These are phyloP conservation scores for Kodamaea leandrae DNA, from an alignment of 805 yeast species.

Conservation along the genomic window DNA sequence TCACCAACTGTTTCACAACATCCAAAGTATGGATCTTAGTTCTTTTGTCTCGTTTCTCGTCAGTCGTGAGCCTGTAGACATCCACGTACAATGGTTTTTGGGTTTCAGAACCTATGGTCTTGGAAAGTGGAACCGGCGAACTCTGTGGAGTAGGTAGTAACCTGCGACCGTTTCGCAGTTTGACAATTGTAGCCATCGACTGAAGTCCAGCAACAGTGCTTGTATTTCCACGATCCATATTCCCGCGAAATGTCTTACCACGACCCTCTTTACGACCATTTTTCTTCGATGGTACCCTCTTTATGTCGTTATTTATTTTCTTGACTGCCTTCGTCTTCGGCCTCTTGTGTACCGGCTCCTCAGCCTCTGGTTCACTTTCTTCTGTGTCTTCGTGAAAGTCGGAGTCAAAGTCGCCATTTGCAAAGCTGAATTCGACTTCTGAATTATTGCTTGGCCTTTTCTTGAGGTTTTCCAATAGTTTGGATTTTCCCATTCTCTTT, in stretches of 20 bases:
- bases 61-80: constrained; percentile 26
- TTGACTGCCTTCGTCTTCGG: background rate
- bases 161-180: background rate
- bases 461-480: background rate
- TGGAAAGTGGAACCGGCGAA: constrained; percentile 13
- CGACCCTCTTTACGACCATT: too few species aligned
- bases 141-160: background rate
- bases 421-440: background rate
- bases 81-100: constrained; percentile 31
- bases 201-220: background rate
- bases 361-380: background rate
- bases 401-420: background rate
- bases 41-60: constrained; percentile 22
- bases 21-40: constrained; percentile 34
- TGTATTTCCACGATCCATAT: background rate
- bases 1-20: constrained; percentile 34
- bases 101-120: constrained; percentile 18
- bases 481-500: constrained; percentile 4
- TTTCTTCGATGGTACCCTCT: background rate
- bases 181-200: background rate
- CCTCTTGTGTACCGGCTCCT: background rate
- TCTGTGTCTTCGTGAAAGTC: background rate
- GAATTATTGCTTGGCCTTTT: background rate
- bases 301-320: background rate
- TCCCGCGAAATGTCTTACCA: too few species aligned